phyloP scores from a whole-genome alignment of 495 filamentous ascomycete species.

The Astrothelium macrocarpum region DNA sequence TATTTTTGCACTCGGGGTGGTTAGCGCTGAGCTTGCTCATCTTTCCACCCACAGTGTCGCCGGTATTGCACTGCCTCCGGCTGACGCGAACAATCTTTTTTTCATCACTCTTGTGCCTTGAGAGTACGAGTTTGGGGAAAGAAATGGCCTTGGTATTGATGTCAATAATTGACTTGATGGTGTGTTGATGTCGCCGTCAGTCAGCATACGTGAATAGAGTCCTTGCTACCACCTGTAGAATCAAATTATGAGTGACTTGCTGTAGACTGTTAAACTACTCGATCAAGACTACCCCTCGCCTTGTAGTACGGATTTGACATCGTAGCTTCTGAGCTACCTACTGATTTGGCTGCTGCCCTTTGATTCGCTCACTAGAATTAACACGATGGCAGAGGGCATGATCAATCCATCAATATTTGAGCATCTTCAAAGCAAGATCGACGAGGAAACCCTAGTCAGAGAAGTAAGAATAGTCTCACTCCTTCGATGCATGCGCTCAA shows the following conservation, averaged over 20 bases:
- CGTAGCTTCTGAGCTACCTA: no score
- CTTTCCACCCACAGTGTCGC: conserved; percentile 64
- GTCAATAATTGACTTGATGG: not conserved
- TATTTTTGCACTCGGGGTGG: conserved; percentile 39
- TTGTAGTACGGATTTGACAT: no score
- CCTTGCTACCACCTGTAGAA: no score
- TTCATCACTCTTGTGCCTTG: not conserved
- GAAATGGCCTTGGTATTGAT: not conserved
- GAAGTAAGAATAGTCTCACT: conserved; percentile 45
- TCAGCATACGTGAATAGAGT: no score
- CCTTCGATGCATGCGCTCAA: conserved; percentile 8
- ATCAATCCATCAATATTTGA: conserved; percentile 81
- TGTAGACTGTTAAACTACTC: no score
- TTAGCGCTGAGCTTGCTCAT: conserved; percentile 78
- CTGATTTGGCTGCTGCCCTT: not conserved
- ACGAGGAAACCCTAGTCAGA: conserved; percentile 70
- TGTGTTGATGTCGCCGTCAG: no score
- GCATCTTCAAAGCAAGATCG: conserved; percentile 77
- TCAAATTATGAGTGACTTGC: no score
- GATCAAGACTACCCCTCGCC: no score
- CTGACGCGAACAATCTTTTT: conserved; percentile 54
- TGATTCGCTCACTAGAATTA: no score
- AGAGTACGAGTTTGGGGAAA: not conserved
- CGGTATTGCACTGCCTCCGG: conserved; percentile 81
- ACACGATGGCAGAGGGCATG: conserved; percentile 28